Conservation (phyloP, 2,329 filamentous ascomycete genomes). For the Talaromyces amestolkiae region DNA sequence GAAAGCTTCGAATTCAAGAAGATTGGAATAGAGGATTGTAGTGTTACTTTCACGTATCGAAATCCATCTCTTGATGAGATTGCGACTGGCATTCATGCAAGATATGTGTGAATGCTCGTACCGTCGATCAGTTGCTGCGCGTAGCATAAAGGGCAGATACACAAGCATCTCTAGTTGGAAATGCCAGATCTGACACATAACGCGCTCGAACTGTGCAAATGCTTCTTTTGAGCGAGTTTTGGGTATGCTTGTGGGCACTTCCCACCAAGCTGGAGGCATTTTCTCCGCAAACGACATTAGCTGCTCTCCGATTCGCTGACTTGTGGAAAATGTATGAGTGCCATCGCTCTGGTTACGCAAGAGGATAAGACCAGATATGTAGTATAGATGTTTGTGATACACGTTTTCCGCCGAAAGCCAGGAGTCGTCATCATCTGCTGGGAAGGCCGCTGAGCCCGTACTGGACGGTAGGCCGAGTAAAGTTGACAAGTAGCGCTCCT, state of each 20-base stretch:
- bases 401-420: background rate
- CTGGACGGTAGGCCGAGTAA: background rate
- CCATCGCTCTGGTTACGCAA: background rate
- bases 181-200: constrained; percentile 8
- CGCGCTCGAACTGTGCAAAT: background rate
- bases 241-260: background rate
- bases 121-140: constrained; percentile 3
- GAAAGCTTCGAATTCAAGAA: constrained; percentile 8
- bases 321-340: background rate
- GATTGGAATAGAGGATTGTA: constrained; percentile 2
- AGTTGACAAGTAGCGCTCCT: background rate
- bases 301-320: background rate
- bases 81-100: constrained; percentile 5
- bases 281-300: background rate
- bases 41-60: background rate
- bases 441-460: background rate
- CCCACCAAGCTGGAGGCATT: background rate
- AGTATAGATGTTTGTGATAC: background rate
- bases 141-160: constrained; percentile 4
- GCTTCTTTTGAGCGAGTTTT: background rate
- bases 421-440: background rate
- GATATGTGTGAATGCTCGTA: constrained; percentile 3
- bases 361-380: background rate
- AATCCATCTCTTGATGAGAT: constrained; percentile 3
- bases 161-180: constrained; percentile 4